Evolutionary conservation across 75 land plant genomes (phyloP), one percentile per base, ranked within the genome.

Genomic region (Cunninghamia lanceolata): DNA sequence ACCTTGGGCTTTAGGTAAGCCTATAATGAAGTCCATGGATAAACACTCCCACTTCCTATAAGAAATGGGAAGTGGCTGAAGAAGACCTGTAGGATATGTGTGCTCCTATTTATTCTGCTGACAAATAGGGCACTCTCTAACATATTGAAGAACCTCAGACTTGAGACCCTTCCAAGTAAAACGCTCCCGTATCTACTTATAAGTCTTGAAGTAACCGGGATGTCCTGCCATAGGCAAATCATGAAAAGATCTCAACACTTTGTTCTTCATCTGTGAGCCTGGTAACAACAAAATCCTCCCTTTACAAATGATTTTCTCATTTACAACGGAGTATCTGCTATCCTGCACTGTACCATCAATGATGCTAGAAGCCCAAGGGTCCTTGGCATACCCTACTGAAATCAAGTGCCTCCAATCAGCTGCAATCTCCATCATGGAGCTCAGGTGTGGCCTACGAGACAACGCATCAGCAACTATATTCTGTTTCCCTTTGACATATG

Each of bases 31-130:
- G 36, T 88, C 89, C 86, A 88, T 88, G 36, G 86, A 75, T 1
- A 88, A 74, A n/a, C 38, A 30, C 30, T 88, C 86, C 85, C 85
- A 88, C 34, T 82, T 80, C 32, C 53, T 28, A 1, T 28, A 0
- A 36, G 86, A 86, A 19, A 76, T 78, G 50, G 56, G 86, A 2
- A 88, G 63, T 5, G 89, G 89, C 35, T 88, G 89, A 34, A 88
- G 54, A 5, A 74, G 9, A 1, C 89, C 86, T 84, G 16, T 19
- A 16, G 59, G 74, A 9, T 7, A 11, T 11, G 32, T 73, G 1
- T 38, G 38, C 16, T 79, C 70, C 8, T 2, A 0, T 77, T 88
- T 88, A 21, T 36, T 38, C 21, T 28, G 38, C 28, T 84, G 89
- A 78, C 86, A 88, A 28, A 36, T 11, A 39, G 38, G n/a, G 30